Evolutionary conservation across 208 protist species (phyloP), one percentile per base, ranked within the genome.

Genomic region (Tritrichomonas musculus): DNA sequence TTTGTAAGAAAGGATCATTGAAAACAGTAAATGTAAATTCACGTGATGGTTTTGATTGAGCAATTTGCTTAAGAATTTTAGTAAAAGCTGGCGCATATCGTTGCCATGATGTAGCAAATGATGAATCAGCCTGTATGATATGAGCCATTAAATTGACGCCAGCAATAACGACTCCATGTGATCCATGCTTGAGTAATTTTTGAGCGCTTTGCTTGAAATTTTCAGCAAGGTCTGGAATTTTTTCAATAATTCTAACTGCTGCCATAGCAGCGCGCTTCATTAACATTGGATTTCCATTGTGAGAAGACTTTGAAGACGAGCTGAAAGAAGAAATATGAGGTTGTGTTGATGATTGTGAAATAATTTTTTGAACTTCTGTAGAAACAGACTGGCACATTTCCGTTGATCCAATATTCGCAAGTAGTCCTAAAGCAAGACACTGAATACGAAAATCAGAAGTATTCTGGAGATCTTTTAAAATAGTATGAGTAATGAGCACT

Each of bases 201-300:
- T 57, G 47, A 39, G 57, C 47, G 17, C 27, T 39, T 39, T 53
- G 77, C 30, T 88, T 88, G 47, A 88, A 88, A 27, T 53, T 57
- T 88, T 88, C 77, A 22, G 77, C 77, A 53, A 60, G 47, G 8
- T 88, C 77, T 39, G 77, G 77, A n/a, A 88, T 20, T 2, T n/a
- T 0, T 57, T 88, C 27, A 39, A 88, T n/a, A 27, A 88, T 88
- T 88, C 77, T 25, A 60, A 53, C 20, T n/a, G 77, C 77, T 30
- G 77, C 77, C 77, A 88, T 88, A 5, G 77, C 77, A 11, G 77
- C 77, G 33, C 77, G 33, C 41, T 82, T 82, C 73, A 82, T 82
- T n/a, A 82, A 33, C 13, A 39, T 39, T 49, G 73, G 39, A 14
- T 82, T 39, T n/a, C n/a, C n/a, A n/a, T n/a, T n/a, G n/a, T n/a